phyloP scores from a whole-genome alignment of 148 eudicot genomes.

The Gaultheria prostrata region DNA sequence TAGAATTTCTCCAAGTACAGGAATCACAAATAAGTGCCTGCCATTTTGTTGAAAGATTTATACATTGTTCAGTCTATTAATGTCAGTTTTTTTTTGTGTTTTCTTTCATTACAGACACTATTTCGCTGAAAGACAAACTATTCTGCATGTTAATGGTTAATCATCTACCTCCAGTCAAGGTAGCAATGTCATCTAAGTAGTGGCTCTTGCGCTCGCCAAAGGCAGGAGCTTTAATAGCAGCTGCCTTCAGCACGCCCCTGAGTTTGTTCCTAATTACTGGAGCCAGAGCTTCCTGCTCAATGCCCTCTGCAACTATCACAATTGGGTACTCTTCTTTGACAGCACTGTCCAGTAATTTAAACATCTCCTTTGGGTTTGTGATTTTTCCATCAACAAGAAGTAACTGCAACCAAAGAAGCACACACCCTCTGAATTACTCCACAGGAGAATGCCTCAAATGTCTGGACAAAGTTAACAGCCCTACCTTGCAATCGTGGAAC shows the following conservation, averaged over 20 bases:
- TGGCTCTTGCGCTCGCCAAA: conserved; percentile 54
- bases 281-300: conserved; percentile 86
- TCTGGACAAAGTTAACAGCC: conserved; percentile 13
- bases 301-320: conserved; percentile 74
- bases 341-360: conserved; percentile 67
- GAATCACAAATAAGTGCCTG: neutral
- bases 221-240: conserved; percentile 87
- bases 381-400: conserved; percentile 88
- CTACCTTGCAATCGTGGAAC: conserved; percentile 80
- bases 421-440: conserved; percentile 17
- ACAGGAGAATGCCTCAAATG: conserved; percentile 6
- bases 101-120: neutral
- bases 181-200: neutral
- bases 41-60: neutral
- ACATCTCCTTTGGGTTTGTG: conserved; percentile 66
- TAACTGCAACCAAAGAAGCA: conserved; percentile 49
- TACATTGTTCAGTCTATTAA: neutral
- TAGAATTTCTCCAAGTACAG: neutral
- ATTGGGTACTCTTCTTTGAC: conserved; percentile 68
- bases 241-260: conserved; percentile 73
- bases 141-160: neutral
- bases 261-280: conserved; percentile 74
- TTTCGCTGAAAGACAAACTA: neutral
- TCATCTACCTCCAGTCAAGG: conserved; percentile 8
- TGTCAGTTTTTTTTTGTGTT: neutral